phyloP scores from a whole-genome alignment of 805 yeast species.

The Blastobotrys chiropterorum region DNA sequence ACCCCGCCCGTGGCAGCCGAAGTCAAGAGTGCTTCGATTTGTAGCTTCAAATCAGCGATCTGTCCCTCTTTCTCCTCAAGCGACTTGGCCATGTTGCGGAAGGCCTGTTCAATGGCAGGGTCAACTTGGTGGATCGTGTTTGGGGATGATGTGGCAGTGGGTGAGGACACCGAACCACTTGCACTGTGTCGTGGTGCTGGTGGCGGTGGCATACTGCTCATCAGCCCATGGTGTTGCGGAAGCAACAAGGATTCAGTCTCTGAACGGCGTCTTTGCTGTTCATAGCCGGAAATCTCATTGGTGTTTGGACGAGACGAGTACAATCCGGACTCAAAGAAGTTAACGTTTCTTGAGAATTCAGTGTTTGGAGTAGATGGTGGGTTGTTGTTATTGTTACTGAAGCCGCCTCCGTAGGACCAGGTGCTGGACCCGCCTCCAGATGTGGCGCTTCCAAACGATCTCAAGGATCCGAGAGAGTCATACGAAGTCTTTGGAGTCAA shows the following conservation, averaged over 20 bases:
- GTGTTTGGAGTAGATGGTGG: background rate
- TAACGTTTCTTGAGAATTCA: background rate
- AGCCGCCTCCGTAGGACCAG: background rate
- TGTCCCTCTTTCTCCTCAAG: constrained; percentile 45
- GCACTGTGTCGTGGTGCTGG: background rate
- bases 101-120: constrained; percentile 37
- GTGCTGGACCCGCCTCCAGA: constrained; percentile 4
- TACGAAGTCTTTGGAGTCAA: constrained; percentile 16
- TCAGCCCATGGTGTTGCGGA: background rate
- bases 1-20: constrained; percentile 36
- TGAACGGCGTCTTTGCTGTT: background rate
- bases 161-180: background rate
- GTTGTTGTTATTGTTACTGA: background rate
- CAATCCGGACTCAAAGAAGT: background rate
- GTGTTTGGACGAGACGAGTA: background rate
- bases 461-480: constrained; percentile 17
- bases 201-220: background rate
- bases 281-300: background rate
- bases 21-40: constrained; percentile 57
- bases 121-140: constrained; percentile 8
- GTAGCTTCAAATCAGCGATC: constrained; percentile 51
- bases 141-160: background rate
- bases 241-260: background rate
- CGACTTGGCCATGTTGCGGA: constrained; percentile 42
- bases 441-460: constrained; percentile 9